These are phyloP conservation scores for Phytomonas sp. DNA, from an alignment of 208 protist genomes.

Conservation along the genomic window DNA sequence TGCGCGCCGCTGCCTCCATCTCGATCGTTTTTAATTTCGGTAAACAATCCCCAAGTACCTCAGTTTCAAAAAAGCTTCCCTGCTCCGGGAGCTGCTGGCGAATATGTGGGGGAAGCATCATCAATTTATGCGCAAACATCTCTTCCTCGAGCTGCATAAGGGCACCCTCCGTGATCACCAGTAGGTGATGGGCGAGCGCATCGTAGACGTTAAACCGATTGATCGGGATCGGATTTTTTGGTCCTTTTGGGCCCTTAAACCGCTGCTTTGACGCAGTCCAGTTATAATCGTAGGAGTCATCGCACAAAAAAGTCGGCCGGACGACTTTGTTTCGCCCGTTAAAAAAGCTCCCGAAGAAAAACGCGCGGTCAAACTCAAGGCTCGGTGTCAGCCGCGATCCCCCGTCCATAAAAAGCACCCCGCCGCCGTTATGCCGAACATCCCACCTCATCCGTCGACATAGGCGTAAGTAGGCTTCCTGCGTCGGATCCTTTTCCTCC, in stretches of 20 bases:
- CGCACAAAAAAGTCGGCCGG: constrained; percentile 76
- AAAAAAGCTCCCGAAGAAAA: constrained; percentile 90
- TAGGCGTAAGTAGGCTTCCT: constrained; percentile 68
- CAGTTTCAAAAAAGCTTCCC: constrained; percentile 48
- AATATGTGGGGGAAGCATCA: constrained; percentile 81
- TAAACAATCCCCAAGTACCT: constrained; percentile 59
- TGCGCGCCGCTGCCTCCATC: constrained; percentile 77
- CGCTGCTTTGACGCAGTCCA: constrained; percentile 57
- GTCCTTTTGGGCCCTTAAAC: constrained; percentile 75
- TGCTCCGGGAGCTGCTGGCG: constrained; percentile 75
- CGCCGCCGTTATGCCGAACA: constrained; percentile 80
- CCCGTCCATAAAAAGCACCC: constrained; percentile 89
- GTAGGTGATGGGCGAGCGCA: constrained; percentile 64
- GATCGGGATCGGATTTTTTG: constrained; percentile 87
- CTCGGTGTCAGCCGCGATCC: constrained; percentile 81
- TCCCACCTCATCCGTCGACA: constrained; percentile 85
- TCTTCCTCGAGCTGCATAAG: constrained; percentile 85
- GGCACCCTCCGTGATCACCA: constrained; percentile 87
- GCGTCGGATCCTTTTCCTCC: constrained; percentile 47
- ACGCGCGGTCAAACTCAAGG: constrained; percentile 75
- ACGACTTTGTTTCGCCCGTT: constrained; percentile 88
- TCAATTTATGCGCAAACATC: constrained; percentile 80
- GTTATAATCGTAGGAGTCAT: constrained; percentile 87
- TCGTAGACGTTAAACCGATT: constrained; percentile 90
- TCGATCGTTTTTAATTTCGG: constrained; percentile 66